phyloP scores from a whole-genome alignment of 2,329 filamentous ascomycete genomes.

The Colletotrichum paranaense region DNA sequence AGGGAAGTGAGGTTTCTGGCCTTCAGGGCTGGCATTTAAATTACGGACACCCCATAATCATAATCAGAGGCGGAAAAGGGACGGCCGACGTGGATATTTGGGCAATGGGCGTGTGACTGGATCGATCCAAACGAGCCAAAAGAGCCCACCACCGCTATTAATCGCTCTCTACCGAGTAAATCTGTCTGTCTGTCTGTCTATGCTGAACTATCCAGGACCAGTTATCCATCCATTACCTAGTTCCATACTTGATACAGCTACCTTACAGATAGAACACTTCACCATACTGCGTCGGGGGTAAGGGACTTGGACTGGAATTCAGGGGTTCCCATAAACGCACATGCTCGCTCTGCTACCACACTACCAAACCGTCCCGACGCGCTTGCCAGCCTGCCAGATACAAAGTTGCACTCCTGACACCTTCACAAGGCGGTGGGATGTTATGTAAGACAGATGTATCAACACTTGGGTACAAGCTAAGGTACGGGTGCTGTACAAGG shows the following conservation, averaged over 20 bases:
- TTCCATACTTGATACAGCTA: no score
- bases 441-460: background rate
- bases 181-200: no score
- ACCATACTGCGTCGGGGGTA: background rate
- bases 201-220: background rate
- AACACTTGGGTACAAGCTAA: background rate
- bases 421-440: background rate
- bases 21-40: conserved; percentile 36
- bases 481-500: no score
- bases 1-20: conserved; percentile 22
- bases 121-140: conserved; percentile 18
- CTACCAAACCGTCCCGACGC: conserved; percentile 19
- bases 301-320: conserved; percentile 16
- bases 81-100: background rate
- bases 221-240: background rate
- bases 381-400: conserved; percentile 2
- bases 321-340: conserved; percentile 34
- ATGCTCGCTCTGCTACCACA: conserved; percentile 19
- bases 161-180: background rate
- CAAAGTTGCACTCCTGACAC: background rate
- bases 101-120: conserved; percentile 1
- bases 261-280: background rate
- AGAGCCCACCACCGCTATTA: conserved; percentile 4
- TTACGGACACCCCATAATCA: conserved; percentile 35
- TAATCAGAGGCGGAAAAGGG: conserved; percentile 17